Conservation (phyloP, 805 yeast species). For the Monosporozyma siamensis region DNA sequence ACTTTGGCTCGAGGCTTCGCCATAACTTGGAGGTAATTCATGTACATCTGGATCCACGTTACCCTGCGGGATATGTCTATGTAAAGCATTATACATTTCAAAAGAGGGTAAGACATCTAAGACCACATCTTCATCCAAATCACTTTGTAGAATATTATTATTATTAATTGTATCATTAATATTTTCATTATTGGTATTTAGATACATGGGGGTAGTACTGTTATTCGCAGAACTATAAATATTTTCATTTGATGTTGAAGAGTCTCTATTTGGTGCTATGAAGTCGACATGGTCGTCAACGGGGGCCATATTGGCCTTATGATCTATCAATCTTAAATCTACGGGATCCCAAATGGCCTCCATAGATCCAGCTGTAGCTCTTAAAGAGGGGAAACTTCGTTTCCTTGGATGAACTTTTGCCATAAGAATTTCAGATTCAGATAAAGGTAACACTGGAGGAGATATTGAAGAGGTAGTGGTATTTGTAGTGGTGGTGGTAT, state of each 20-base stretch:
- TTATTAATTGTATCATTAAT: slow-evolving; percentile 14
- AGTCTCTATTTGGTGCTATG: slow-evolving; percentile 19
- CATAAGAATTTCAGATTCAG: not conserved
- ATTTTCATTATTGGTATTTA: too few species aligned
- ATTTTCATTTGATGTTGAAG: slow-evolving; percentile 23
- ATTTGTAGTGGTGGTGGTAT: not conserved
- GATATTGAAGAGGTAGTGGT: not conserved
- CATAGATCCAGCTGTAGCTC: too few species aligned
- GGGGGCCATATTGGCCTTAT: slow-evolving; percentile 8
- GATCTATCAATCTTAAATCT: not conserved
- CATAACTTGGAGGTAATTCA: slow-evolving; percentile 29
- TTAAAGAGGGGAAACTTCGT: too few species aligned
- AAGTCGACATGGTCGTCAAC: too few species aligned
- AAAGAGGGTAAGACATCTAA: slow-evolving; percentile 56
- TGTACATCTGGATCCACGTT: slow-evolving; percentile 26
- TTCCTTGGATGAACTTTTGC: slow-evolving; percentile 1
- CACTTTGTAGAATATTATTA: slow-evolving; percentile 19
- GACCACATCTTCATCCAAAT: slow-evolving; percentile 13
- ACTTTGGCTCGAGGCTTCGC: slow-evolving; percentile 3
- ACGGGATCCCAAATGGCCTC: not conserved
- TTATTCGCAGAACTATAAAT: too few species aligned
- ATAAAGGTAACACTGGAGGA: not conserved
- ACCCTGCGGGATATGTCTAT: slow-evolving; percentile 35
- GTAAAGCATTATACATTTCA: slow-evolving; percentile 50
- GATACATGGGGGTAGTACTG: too few species aligned